These are phyloP conservation scores for Termitomyces sp. DNA, from an alignment of 1,284 basidiomycete species.

Conservation along the genomic window DNA sequence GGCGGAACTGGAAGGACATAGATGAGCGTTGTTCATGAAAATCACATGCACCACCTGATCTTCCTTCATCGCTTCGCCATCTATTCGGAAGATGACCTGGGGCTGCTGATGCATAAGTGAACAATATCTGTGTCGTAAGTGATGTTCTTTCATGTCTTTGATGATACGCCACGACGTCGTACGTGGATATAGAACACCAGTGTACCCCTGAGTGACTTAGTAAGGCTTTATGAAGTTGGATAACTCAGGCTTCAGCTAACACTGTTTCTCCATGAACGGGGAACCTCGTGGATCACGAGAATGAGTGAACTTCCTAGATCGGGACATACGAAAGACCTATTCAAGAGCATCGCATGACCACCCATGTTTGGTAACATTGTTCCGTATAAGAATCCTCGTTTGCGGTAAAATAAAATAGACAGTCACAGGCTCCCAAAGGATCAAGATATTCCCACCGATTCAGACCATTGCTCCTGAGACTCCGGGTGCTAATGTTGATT, in stretches of 20 bases:
- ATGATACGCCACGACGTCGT: slow-evolving; percentile 5
- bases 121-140: not conserved
- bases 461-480: not conserved
- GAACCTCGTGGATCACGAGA: not conserved
- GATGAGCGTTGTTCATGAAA: not conserved
- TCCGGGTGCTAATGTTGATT: not conserved
- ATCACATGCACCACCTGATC: not conserved
- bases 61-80: not conserved
- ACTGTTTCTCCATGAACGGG: slow-evolving; percentile 1
- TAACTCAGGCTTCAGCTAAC: not conserved
- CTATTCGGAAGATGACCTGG: not conserved
- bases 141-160: not conserved
- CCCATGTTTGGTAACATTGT: not conserved
- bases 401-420: too few relatives aligned
- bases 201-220: not conserved
- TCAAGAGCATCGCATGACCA: not conserved
- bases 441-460: not conserved
- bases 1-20: not conserved
- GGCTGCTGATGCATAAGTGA: not conserved
- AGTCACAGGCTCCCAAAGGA: not conserved
- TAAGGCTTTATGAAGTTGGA: not conserved
- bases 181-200: not conserved
- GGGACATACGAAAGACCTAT: not conserved
- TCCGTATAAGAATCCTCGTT: not conserved
- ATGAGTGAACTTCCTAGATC: not conserved